Base-by-base conservation (phyloP, 2,329 filamentous ascomycete species). In the Aspergillus sp. region DNA sequence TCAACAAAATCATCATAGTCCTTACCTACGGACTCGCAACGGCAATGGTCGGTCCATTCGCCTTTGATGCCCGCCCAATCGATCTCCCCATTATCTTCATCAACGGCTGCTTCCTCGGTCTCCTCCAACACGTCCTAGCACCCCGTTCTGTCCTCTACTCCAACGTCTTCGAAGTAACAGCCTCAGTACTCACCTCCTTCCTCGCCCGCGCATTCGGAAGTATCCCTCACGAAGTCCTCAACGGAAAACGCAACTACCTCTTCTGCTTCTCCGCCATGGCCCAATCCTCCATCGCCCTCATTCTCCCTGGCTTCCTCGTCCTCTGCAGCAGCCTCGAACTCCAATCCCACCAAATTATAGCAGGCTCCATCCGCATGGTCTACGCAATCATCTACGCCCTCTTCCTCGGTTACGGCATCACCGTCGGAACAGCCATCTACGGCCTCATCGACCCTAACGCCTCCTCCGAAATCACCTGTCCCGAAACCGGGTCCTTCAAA, bases 41-140 rank as follows among this genome's bases (percentile, higher is more conserved):
- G 9, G 84, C 82, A 0, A 79, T 75, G 6, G 88, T 93, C 1
- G 88, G 85, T 0, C 87, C 87, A 0, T 93, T 93, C 57, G 87
- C 86, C 4, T 94, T 93, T 58, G 73, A 82, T 44, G 86, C 85
- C 3, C 79, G 87, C 4, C 79, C 83, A 33, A 85, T 91, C 56
- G 89, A 94, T 60, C 70, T 93, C 46, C 87, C 87, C 0, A 77
- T 90, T 27, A 82, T 83, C 13, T 93, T 93, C 61, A 44, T 88
- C 1, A 75, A 94, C 0, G 88, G 89, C 2, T 83, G 80, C 56
- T 70, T 90, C 12, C 75, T 94, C 0, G 88, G 88, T 1, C 67
- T 83, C 42, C 70, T 94, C 39, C 87, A 93, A 57, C 78, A 91
- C 7, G 78, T 88, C 27, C 70, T 89, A 5, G 84, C 86, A 0